phyloP scores from a whole-genome alignment of 139 green algal genomes.

The Chlorella ohadii region DNA sequence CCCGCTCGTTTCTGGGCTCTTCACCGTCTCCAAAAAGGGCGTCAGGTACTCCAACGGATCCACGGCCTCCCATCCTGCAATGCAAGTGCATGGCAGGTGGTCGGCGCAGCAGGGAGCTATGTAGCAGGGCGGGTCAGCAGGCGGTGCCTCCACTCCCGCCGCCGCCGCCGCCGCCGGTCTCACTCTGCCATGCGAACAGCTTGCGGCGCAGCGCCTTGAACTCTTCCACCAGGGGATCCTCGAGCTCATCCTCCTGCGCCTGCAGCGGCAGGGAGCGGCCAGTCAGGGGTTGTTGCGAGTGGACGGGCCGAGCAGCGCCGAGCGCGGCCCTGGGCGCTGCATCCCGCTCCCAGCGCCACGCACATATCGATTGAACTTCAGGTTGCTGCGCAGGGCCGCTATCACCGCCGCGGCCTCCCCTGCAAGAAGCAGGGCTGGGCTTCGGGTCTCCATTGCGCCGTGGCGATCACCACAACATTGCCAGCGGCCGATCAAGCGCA shows the following conservation, averaged over 20 bases:
- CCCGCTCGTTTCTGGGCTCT: constrained; percentile 88
- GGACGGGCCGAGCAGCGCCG: neutral
- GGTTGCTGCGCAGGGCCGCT: constrained; percentile 25
- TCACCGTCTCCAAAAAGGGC: constrained; percentile 93
- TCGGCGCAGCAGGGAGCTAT: neutral
- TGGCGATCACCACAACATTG: too few relatives aligned
- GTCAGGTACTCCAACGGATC: constrained; percentile 86
- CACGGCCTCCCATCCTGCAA: constrained; percentile 75
- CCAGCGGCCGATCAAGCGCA: too few relatives aligned
- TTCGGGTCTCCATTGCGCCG: constrained; percentile 3
- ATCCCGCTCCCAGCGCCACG: neutral
- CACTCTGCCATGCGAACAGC: constrained; percentile 84
- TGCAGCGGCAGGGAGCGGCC: neutral
- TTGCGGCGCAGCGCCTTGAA: constrained; percentile 81
- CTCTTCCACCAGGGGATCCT: constrained; percentile 89
- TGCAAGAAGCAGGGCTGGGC: neutral
- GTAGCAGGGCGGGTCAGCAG: neutral
- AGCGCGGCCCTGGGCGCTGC: neutral
- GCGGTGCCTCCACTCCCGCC: neutral
- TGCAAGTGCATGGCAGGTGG: neutral
- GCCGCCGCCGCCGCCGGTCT: neutral
- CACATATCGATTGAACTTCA: constrained; percentile 29
- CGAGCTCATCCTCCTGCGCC: constrained; percentile 67
- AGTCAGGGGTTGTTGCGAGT: neutral
- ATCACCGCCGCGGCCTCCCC: constrained; percentile 23